phyloP scores from a whole-genome alignment of 148 eudicot species.

The Amaranthus hypochondriacus region DNA sequence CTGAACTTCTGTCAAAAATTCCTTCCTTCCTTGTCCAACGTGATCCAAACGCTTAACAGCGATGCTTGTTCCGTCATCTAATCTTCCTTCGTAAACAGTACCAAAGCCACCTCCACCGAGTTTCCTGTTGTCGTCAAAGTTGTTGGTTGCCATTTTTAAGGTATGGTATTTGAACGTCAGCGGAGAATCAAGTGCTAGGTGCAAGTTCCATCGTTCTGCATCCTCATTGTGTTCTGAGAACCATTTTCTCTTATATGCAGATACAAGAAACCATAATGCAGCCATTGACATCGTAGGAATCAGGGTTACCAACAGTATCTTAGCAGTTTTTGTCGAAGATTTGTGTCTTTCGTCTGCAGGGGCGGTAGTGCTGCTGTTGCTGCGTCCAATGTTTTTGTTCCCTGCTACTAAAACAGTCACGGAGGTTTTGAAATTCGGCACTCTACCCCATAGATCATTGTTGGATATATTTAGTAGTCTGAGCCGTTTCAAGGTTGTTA shows the following conservation, averaged over 20 bases:
- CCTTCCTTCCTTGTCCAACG: too few species aligned
- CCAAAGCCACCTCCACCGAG: slow-evolving; percentile 21
- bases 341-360: background rate
- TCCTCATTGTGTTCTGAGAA: background rate
- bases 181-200: slow-evolving; percentile 9
- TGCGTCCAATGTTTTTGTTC: slow-evolving; percentile 39
- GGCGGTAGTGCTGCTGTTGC: too few species aligned
- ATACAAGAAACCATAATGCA: background rate
- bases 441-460: slow-evolving; percentile 49
- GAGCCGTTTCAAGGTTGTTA: slow-evolving; percentile 41
- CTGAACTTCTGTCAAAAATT: too few species aligned
- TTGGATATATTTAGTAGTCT: slow-evolving; percentile 47
- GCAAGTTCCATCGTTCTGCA: background rate
- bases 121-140: slow-evolving; percentile 6
- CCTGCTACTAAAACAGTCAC: slow-evolving; percentile 39
- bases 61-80: slow-evolving; percentile 3
- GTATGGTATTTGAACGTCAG: slow-evolving; percentile 1
- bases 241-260: background rate
- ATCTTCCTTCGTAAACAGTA: slow-evolving; percentile 11
- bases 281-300: background rate
- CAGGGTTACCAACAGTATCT: background rate
- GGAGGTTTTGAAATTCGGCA: slow-evolving; percentile 36
- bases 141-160: slow-evolving; percentile 12
- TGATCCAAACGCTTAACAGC: slow-evolving; percentile 14
- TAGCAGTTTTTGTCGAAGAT: background rate